Evolutionary conservation across 306 rosid species (phyloP), one percentile per base, ranked within the genome.

Genomic region (Datisca glomerata): DNA sequence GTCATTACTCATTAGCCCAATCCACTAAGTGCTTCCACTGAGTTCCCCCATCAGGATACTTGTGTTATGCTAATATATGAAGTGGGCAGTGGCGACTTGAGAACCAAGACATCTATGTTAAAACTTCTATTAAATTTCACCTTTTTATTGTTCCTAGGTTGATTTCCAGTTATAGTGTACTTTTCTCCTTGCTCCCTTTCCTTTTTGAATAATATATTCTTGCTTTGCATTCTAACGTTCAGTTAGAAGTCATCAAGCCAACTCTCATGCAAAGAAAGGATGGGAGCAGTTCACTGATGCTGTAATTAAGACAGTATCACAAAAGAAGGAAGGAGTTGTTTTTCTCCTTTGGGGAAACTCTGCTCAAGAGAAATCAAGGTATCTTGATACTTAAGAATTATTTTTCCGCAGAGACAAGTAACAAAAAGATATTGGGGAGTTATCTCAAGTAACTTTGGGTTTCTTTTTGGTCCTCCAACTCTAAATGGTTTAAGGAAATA

Each of bases 261-360:
- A 87, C 56, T 87, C 94, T 43, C 97, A 83, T 65, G 78, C 97
- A 17, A 83, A 83, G 60, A 87, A 79, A 54, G 97, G 97, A 44
- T 83, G 97, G 97, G 97, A 87, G 48, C 86, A 83, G 40, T 80
- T 83, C 51, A 87, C 97, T 3, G 93, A 87, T 68, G 79, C 93
- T 59, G 86, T 87, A 55, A 87, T 87, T 63, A 59, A 63, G 60
- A 49, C 81, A 38, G 65, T 87, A 65, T 87, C 97, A 31, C 76
- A 62, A 47, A 79, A 74, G 76, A 83, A 66, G 68, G 70, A 79
- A 68, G 93, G 94, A 15, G 89, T 87, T 40, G 71, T 87, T 33
- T 87, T 87, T 72, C 67, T 87, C 24, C 56, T 89, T 42, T 89
- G 97, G 97, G 97, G 97, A 43, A 87, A 74, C 57, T 89, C 86